phyloP scores from a whole-genome alignment of 495 filamentous ascomycete species.

The Lophiotrema nucula region DNA sequence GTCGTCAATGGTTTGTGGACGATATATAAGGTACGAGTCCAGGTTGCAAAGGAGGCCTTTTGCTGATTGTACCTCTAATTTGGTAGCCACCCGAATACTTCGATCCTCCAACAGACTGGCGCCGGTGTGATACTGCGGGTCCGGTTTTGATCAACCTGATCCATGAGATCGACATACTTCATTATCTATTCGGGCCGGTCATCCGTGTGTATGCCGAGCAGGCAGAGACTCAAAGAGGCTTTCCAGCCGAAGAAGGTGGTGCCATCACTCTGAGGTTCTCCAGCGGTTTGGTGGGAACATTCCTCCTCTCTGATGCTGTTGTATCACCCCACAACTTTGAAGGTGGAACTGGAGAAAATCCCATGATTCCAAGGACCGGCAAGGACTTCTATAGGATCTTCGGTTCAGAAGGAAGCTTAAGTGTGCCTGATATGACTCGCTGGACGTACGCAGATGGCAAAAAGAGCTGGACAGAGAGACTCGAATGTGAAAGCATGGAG shows the following conservation, averaged over 20 bases:
- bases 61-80: no score
- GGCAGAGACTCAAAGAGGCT: constrained; percentile 45
- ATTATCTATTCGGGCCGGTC: constrained; percentile 58
- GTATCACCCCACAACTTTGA: constrained; percentile 57
- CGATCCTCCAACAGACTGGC: constrained; percentile 50
- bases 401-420: constrained; percentile 53
- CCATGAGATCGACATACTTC: constrained; percentile 60
- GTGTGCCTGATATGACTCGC: constrained; percentile 55
- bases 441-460: constrained; percentile 49
- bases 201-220: constrained; percentile 51
- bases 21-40: no score
- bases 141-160: constrained; percentile 60
- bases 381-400: constrained; percentile 58
- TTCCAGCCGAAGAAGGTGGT: constrained; percentile 57
- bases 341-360: constrained; percentile 59
- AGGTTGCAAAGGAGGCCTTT: no score
- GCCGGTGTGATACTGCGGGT: constrained; percentile 47
- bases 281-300: constrained; percentile 59
- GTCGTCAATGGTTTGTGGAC: constrained; percentile 59
- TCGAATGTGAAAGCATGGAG: constrained; percentile 41
- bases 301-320: constrained; percentile 52
- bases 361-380: constrained; percentile 46
- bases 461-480: constrained; percentile 39
- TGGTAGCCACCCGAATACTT: constrained; percentile 54
- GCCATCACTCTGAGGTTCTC: constrained; percentile 56